Base-by-base conservation (phyloP, 768 basidiomycete genomes). In the Psilocybe cubensis region DNA sequence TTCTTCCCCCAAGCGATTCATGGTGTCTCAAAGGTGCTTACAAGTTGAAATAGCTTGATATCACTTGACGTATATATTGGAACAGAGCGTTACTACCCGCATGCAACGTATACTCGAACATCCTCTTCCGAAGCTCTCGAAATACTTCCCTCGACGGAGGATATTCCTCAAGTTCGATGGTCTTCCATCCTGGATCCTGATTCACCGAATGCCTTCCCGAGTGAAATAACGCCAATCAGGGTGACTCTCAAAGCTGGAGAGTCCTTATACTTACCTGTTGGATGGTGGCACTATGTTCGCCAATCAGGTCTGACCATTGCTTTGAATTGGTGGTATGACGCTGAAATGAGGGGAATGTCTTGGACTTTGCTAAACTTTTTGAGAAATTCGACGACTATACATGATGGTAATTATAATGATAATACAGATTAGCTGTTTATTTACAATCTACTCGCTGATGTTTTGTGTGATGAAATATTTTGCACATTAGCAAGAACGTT, bases 241-340 rank as follows among this genome's bases (percentile, higher is more conserved):
- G 79, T 96, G 23, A 84, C 83, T 1, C 67, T 97, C 6, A 59
- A 74, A 3, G 82, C 84, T 5, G 94, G 95, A 3, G 89, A 96
- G 62, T 86, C 89, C 0, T 73, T 97, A 18, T 96, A 94, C 71
- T 83, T 97, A 18, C 96, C 96, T n/a, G 83, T 89, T 4, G 88
- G 92, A 0, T 97, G 96, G 96, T 96, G 90, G 89, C 95, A 96
- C 68, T 83, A 92, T 66, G 93, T 96, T 31, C 79, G 84, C 38
- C 95, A 97, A 68, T 75, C 81, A 3, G 81, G 79, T 3, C 75
- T 78, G 21, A 86, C 83, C 1, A 83, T 94, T 57, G 91, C 91
- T 1, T 64, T 92, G 20, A 95, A 95, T 66, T 94, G 90, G 87
- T 95, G 92, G 92, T 93, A 92, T 68, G 92, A 95, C 64, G 80